Base-by-base conservation (phyloP, 371 early-diverging fungal genomes). In the Mortierella polycephala region DNA sequence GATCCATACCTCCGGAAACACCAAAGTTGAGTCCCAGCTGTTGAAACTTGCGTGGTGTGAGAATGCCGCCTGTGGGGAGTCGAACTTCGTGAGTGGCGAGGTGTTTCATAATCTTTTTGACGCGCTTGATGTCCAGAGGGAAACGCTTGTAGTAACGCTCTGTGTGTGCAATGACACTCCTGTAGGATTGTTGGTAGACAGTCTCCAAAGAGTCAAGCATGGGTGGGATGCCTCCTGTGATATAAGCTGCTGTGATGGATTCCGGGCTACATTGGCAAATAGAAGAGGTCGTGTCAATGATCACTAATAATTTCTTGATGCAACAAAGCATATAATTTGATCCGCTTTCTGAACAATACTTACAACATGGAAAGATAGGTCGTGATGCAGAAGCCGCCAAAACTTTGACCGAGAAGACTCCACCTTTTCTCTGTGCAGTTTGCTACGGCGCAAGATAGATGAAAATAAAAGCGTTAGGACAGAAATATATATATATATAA, bases 161-260 rank as follows among this genome's bases (percentile, higher is more conserved):
- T 66, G 91, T 91, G 45, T 87, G 87, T 45, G 84, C 75, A 40
- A 90, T 62, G 52, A 90, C 88, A 20, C 89, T 87, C 75, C 81
- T 86, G 76, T 89, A 92, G 0, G 90, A 75, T 0, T 86, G 85
- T 23, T 86, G 83, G 53, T 92, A 92, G 20, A 92, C 92, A 7
- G 82, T 69, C 40, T 91, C 92, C 21, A 92, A 87, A 6, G 82
- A 74, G 56, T 90, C 85, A 13, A 87, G 83, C 14, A 90, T 75
- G 20, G 93, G 93, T 42, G 92, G 92, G n/a, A 92, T 85, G 46
- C 93, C 93, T 46, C 93, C 93, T 3, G 93, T 91, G 62, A 91
- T 90, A 51, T 85, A 89, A 0, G 90, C 92, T 41, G 86, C 82
- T n/a, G 87, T 75, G 51, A 92, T 59, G 9, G 91, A 90, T n/a